Conservation (phyloP, 2,329 filamentous ascomycete genomes). For the Daldinia eschscholtzii region DNA sequence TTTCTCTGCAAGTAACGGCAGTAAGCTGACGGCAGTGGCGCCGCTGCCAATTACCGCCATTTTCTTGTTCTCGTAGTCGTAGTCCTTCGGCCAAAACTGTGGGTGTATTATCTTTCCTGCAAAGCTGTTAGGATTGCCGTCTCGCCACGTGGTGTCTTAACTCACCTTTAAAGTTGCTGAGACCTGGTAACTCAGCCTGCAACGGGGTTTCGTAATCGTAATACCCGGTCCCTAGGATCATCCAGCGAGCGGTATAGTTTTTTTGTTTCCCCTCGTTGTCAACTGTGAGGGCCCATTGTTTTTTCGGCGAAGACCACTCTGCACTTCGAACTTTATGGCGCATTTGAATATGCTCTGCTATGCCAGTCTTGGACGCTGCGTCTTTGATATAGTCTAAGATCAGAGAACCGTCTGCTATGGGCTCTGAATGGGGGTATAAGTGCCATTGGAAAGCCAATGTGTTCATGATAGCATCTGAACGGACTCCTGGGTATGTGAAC, state of each 20-base stretch:
- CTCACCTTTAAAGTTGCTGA: constrained; percentile 63
- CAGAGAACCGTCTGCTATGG: constrained; percentile 47
- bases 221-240: constrained; percentile 71
- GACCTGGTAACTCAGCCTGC: constrained; percentile 65
- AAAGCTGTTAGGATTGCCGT: background rate
- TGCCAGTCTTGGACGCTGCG: constrained; percentile 62
- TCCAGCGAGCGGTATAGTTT: constrained; percentile 32
- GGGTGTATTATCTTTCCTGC: constrained; percentile 68
- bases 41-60: constrained; percentile 81
- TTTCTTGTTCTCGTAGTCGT: constrained; percentile 74
- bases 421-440: constrained; percentile 53
- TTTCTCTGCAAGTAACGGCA: constrained; percentile 75
- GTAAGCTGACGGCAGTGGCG: constrained; percentile 80
- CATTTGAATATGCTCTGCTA: constrained; percentile 66
- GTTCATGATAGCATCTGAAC: constrained; percentile 56
- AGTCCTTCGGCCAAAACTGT: constrained; percentile 76
- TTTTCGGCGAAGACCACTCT: constrained; percentile 66
- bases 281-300: constrained; percentile 63
- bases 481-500: constrained; percentile 73
- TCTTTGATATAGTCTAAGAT: constrained; percentile 66
- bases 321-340: constrained; percentile 62
- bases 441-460: constrained; percentile 64
- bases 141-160: background rate
- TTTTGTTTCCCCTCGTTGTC: constrained; percentile 50
- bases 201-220: constrained; percentile 70